These are phyloP conservation scores for Firmiana major DNA, from an alignment of 345 rosid genomes.

Conservation along the genomic window DNA sequence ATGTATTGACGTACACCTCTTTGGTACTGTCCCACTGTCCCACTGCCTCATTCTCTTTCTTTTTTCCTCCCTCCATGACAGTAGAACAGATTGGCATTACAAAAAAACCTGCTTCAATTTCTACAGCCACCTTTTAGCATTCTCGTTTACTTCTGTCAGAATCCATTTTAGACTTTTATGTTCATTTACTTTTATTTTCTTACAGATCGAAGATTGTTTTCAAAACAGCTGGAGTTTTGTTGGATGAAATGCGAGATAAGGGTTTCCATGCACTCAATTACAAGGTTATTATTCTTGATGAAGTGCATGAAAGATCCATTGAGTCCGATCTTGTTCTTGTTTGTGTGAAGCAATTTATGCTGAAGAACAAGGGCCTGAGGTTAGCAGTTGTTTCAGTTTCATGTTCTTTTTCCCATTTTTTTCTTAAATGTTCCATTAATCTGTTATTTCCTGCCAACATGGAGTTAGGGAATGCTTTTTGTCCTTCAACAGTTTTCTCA, in stretches of 20 bases:
- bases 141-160: neutral
- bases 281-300: constrained; percentile 92
- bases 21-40: neutral
- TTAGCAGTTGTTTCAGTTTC: constrained; percentile 23
- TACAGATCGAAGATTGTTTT: constrained; percentile 78
- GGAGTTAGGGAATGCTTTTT: neutral
- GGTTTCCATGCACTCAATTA: constrained; percentile 78
- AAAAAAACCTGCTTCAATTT: neutral
- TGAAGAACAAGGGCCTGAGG: constrained; percentile 75
- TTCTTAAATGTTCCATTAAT: neutral
- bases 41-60: neutral
- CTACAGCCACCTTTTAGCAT: neutral
- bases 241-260: constrained; percentile 89
- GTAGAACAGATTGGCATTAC: neutral
- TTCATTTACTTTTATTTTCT: constrained; percentile 14
- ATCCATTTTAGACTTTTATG: neutral
- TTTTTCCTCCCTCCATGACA: neutral
- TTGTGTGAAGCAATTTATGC: constrained; percentile 82
- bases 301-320: constrained; percentile 96
- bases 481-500: neutral
- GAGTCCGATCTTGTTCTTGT: constrained; percentile 95
- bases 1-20: neutral
- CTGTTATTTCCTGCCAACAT: neutral
- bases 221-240: constrained; percentile 93
- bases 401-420: neutral